Evolutionary conservation across 257 asterid genomes (phyloP), one percentile per base, ranked within the genome.

Genomic region (Marsdenia floribunda): DNA sequence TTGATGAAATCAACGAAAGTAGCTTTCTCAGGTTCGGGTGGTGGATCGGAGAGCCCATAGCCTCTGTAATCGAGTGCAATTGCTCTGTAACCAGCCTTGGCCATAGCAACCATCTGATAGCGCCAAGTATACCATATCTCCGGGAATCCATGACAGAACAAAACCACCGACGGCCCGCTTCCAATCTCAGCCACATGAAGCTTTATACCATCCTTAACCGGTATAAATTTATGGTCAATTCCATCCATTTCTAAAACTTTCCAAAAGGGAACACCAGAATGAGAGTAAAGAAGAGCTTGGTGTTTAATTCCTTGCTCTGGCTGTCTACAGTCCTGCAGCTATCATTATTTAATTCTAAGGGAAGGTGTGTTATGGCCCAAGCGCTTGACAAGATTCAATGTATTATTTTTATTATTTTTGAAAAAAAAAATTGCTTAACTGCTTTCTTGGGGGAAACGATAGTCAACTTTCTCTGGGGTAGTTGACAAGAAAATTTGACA

Each of bases 11-110:
- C 91, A 14, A 38, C 5, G 75, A 76, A 76, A 0, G 80, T 76
- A 69, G 89, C 70, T 67, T 84, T 85, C 35, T 87, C 83, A 68
- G 89, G 89, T 64, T 84, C 82, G 33, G 81, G 73, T 1, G 89
- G 90, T 9, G 78, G 84, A 68, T 83, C 92, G 65, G 90, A 89
- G 11, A 89, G 68, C 35, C 92, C 95, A 60, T 84, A 84, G 7
- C 95, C 95, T 86, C 95, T 81, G 82, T 72, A 83, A 77, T 89
- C 92, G n/a, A 81, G 86, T 26, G 95, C 87, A 40, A 87, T 79
- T 4, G 88, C 92, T 66, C 90, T 71, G 80, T 54, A 87, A 14
- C 92, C 88, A 38, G 92, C 86, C 35, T 72, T 46, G 71, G 85
- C 85, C 63, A 69, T 76, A 6, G 85, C 85, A 19, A 76, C 26